phyloP scores from a whole-genome alignment of 257 asterid species.

The Solanum lignicaule region DNA sequence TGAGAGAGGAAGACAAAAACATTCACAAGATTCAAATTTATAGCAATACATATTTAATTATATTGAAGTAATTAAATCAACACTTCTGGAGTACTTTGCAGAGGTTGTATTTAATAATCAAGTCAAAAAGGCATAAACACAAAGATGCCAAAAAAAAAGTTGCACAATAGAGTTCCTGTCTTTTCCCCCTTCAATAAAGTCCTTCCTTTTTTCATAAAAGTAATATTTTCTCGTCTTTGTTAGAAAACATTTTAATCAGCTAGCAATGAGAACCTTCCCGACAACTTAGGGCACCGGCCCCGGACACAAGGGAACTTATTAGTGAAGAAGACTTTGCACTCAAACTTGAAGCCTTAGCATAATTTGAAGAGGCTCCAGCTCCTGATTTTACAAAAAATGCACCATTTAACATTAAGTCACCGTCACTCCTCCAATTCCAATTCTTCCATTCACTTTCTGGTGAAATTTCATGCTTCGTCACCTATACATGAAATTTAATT shows the following conservation, averaged over 20 bases:
- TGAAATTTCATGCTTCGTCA: constrained; percentile 49
- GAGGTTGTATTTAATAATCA: constrained; percentile 2
- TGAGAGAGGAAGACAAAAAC: not conserved
- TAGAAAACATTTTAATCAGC: not conserved
- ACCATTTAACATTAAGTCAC: constrained; percentile 62
- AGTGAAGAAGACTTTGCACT: constrained; percentile 46
- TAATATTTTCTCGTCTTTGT: not conserved
- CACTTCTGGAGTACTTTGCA: not conserved
- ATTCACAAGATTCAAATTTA: not conserved
- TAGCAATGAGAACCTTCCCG: constrained; percentile 31
- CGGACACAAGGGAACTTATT: constrained; percentile 33
- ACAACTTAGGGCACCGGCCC: constrained; percentile 37
- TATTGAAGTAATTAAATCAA: not conserved
- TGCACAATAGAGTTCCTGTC: not conserved
- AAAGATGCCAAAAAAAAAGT: not conserved
- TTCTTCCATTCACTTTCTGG: constrained; percentile 45
- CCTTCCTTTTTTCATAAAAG: not conserved
- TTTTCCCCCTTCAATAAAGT: not conserved
- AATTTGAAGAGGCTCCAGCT: constrained; percentile 33
- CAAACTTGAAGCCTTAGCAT: constrained; percentile 54
- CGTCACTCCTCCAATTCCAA: constrained; percentile 62
- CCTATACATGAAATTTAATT: constrained; percentile 13
- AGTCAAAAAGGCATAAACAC: not conserved
- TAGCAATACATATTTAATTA: not conserved
- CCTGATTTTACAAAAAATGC: constrained; percentile 48